Evolutionary conservation across 169 alveolate species (phyloP).

Genomic region (Plasmodium malariae): DNA sequence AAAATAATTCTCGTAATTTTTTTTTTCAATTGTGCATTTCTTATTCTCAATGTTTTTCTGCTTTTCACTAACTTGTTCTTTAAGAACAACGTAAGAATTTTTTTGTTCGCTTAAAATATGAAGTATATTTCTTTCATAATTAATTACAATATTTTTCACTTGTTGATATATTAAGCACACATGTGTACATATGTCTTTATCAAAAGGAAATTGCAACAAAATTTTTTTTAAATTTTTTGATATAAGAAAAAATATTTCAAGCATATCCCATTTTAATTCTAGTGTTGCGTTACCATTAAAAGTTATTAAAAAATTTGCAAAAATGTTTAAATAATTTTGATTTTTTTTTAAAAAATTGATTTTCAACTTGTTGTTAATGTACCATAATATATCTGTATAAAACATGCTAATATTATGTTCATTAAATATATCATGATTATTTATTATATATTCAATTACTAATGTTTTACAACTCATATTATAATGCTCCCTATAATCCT

Average conservation of each 20-base stretch:
- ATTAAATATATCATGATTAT: conserved; percentile 56
- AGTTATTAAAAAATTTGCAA: conserved; percentile 73
- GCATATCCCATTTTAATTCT: conserved; percentile 37
- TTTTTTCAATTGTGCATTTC: no score
- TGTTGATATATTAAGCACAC: conserved; percentile 70
- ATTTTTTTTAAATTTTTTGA: conserved; percentile 75
- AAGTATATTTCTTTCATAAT: conserved; percentile 35
- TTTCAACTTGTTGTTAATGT: conserved; percentile 64
- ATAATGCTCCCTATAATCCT: conserved; percentile 1
- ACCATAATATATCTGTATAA: conserved; percentile 40
- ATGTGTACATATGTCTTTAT: conserved; percentile 78
- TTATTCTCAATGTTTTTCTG: no score
- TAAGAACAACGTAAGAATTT: no score
- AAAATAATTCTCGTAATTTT: no score
- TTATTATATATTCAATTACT: conserved; percentile 69
- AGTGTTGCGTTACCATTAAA: conserved; percentile 50
- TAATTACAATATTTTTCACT: conserved; percentile 47
- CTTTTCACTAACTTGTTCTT: no score
- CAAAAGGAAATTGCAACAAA: conserved; percentile 71
- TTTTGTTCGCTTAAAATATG: conserved; percentile 11
- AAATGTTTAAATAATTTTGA: conserved; percentile 74
- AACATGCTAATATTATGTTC: conserved; percentile 8
- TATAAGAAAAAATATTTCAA: conserved; percentile 36
- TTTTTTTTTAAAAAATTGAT: conserved; percentile 69
- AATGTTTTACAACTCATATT: conserved; percentile 45